Evolutionary conservation across 495 filamentous ascomycete genomes (phyloP), one percentile per base, ranked within the genome.

Genomic region (Parachaetomium inaequale): DNA sequence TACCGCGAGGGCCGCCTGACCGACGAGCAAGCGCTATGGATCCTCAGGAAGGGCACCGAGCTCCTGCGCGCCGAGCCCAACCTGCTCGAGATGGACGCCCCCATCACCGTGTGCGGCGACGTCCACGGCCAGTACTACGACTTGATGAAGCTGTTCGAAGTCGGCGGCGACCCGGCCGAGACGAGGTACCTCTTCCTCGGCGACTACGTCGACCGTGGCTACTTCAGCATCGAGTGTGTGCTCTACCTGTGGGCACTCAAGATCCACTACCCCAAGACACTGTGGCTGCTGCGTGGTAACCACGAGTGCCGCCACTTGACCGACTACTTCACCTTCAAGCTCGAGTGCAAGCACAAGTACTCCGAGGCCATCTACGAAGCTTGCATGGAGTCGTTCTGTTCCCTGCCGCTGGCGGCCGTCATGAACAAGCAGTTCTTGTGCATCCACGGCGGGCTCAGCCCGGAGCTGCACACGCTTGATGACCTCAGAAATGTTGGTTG

Each of bases 341-440:
- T 98, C 58, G 94, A 98, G 76, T 98, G 94, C 81, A 96, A 94
- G 79, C 92, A 98, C 84, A 98, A 98, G 72, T 98, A 98, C 76
- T 95, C 90, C 52, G 94, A 97, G 77, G 84, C 83, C 66, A 87
- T 98, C 62, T 98, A 98, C 74, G 94, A 98, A 75, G 94, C 94
- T 40, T 97, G 94, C 77, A 93, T 96, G 85, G 92, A 97, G 62
- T 93, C 94, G 32, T 98, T 98, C 83, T 98, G 94, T 74, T 81
- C 88, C 66, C 81, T 98, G 67, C 94, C 94, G 51, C 81, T 98
- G 73, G 94, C 94, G 63, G 94, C 94, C 19, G 86, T 98, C 61
- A 98, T 98, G 94, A 98, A 98, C 83, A 98, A 98, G 81, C 94
- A 98, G 67, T 98, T 98, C 75, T 79, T 98, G 68, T 98, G 94